Base-by-base conservation (phyloP, 23 red algal genomes). In the Gracilariopsis chorda region DNA sequence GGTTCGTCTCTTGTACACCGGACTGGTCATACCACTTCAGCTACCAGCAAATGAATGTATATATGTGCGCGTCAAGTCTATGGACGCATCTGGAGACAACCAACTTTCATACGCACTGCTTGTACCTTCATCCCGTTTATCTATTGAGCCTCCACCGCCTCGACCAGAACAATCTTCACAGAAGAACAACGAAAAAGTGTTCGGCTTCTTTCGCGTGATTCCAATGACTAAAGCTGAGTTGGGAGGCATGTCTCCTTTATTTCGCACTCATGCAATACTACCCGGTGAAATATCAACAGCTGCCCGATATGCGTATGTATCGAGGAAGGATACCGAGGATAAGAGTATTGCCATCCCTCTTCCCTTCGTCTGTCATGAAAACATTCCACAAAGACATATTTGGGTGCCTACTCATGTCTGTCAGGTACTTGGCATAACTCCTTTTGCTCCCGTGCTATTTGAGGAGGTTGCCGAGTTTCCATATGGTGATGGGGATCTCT, bases 181-280 rank as follows among this genome's bases (percentile, higher is more conserved):
- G 58, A 48, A 64, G 10, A 20, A 30, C 25, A 7, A 74, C 24
- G 10, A 12, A 39, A 44, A 47, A 25, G 44, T 86, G 11, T 72
- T 46, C 44, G 19, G 7, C 8, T 89, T 89, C 51, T 59, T 42
- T 19, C 85, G 85, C n/a, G 85, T 73, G 41, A 0, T 89, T 23
- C 37, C 51, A 2, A 49, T 45, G 29, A 33, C 42, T 13, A 67
- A 27, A 13, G 4, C 12, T 25, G 65, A 47, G 10, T 25, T 77
- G 13, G 23, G 49, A 20, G 1, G 1, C 19, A 33, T 61, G 11
- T 77, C 69, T 16, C 0, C 37, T 36, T 27, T 63, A 1, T 44
- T 41, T 63, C 32, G 13, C 19, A 89, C 48, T 11, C 85, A 89
- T 68, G 85, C 85, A 16, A 57, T 89, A 30, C 30, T 89, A 14